Conservation (phyloP, 768 basidiomycete species). For the Chlorophyllum brunneum region DNA sequence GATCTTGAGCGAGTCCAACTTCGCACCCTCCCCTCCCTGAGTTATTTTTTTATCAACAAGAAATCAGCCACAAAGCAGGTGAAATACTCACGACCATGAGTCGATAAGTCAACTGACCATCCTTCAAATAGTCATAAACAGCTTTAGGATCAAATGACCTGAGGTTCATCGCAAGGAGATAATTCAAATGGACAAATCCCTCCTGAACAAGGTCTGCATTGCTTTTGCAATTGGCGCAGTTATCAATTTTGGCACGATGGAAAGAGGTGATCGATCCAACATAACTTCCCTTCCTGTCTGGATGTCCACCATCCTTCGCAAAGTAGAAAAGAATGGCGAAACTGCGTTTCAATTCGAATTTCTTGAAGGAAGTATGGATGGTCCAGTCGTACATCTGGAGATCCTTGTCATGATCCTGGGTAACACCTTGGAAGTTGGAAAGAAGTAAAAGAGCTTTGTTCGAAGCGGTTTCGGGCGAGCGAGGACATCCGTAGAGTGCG, state of each 20-base stretch:
- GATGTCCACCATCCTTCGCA: constrained; percentile 29
- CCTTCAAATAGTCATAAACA: constrained; percentile 35
- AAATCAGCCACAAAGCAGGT: not conserved
- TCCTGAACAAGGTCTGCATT: constrained; percentile 30
- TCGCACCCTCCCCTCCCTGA: not conserved
- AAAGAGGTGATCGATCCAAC: constrained; percentile 40
- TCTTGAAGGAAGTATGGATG: constrained; percentile 37
- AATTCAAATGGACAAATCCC: constrained; percentile 43
- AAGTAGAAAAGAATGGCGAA: constrained; percentile 41
- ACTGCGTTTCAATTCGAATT: constrained; percentile 35
- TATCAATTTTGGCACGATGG: constrained; percentile 24
- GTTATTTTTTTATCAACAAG: not conserved
- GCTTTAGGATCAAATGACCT: constrained; percentile 32
- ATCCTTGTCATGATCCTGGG: not conserved
- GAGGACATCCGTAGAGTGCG: constrained; percentile 29
- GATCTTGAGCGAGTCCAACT: not conserved
- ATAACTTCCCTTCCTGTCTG: constrained; percentile 23
- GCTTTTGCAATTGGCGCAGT: constrained; percentile 36
- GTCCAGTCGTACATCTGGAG: constrained; percentile 35
- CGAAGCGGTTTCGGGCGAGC: not conserved
- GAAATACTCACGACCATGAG: not conserved
- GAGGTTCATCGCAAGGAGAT: constrained; percentile 25
- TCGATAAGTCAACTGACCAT: not conserved
- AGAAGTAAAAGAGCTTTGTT: not conserved
- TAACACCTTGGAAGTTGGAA: not conserved